Conservation (phyloP, 2,329 filamentous ascomycete genomes). For the Bipolaris zeicola region DNA sequence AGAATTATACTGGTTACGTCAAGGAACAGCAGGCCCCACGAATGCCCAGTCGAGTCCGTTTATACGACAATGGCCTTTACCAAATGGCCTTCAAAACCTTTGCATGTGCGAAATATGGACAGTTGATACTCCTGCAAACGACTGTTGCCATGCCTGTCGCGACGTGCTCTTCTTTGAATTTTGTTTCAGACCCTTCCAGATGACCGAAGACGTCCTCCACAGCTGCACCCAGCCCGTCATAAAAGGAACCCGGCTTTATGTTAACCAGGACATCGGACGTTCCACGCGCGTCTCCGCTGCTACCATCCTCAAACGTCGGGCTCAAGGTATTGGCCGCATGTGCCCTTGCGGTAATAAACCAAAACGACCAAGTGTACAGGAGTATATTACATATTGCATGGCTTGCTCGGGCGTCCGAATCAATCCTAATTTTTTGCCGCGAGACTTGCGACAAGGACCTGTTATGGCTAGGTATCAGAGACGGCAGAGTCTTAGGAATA, state of each 20-base stretch:
- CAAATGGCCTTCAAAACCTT: not conserved
- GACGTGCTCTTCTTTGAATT: rapidly evolving
- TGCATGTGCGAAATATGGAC: not conserved
- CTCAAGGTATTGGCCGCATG: not conserved
- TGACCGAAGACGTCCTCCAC: not conserved
- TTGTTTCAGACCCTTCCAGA: not conserved
- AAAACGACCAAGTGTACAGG: not conserved
- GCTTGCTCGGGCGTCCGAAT: constrained; percentile 2
- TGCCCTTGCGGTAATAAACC: constrained; percentile 3
- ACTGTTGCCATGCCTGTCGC: not conserved
- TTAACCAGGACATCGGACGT: not conserved
- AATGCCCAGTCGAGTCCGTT: not conserved
- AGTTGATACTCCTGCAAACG: not conserved
- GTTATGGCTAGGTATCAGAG: not conserved
- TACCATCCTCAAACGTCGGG: not conserved
- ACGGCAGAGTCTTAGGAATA: not conserved
- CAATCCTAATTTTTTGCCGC: not conserved
- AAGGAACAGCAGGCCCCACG: not conserved
- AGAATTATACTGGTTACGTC: constrained; percentile 8
- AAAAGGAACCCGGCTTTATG: not conserved
- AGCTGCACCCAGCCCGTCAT: not conserved
- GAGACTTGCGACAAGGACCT: not conserved
- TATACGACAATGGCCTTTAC: not conserved
- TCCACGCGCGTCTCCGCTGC: not conserved
- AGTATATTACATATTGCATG: constrained; percentile 3